Conservation (phyloP, 2,329 filamentous ascomycete genomes). For the Exophiala calicioides region DNA sequence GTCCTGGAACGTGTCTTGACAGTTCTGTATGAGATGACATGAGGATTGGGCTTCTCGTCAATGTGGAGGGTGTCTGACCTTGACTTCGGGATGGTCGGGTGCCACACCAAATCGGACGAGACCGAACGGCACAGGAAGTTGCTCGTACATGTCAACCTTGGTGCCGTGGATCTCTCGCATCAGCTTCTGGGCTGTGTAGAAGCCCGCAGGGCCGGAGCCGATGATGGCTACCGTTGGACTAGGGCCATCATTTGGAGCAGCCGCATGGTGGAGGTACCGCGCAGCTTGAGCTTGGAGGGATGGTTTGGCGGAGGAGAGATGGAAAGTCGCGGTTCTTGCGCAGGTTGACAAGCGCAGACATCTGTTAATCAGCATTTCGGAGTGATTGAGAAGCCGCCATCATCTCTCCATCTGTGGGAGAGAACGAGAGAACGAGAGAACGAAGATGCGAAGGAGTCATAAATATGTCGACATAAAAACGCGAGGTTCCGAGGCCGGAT, state of each 20-base stretch:
- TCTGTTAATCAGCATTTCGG: slow-evolving; percentile 20
- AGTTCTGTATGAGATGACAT: slow-evolving; percentile 83
- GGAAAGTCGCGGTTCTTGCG: slow-evolving; percentile 6
- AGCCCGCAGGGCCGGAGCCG: slow-evolving; percentile 92
- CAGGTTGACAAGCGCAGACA: slow-evolving; percentile 11
- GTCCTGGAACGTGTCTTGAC: slow-evolving; percentile 88
- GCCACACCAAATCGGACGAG: slow-evolving; percentile 92
- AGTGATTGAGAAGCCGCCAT: slow-evolving; percentile 12
- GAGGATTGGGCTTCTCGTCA: too few relatives aligned
- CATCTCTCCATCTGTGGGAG: too few relatives aligned
- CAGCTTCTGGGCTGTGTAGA: slow-evolving; percentile 87
- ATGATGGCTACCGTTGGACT: slow-evolving; percentile 81
- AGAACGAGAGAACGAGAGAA: too few relatives aligned
- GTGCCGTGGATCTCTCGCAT: slow-evolving; percentile 73
- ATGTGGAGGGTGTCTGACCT: too few relatives aligned
- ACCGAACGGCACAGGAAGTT: slow-evolving; percentile 87
- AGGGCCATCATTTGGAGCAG: slow-evolving; percentile 39
- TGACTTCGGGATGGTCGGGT: slow-evolving; percentile 98
- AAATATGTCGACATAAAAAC: not conserved
- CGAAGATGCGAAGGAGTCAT: not conserved
- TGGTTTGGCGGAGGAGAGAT: not conserved
- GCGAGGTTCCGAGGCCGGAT: not conserved
- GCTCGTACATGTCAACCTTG: slow-evolving; percentile 92
- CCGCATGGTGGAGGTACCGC: slow-evolving; percentile 9
- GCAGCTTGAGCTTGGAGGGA: not conserved